Evolutionary conservation across 768 basidiomycete species (phyloP).

Genomic region (Cystofilobasidium capitatum): DNA sequence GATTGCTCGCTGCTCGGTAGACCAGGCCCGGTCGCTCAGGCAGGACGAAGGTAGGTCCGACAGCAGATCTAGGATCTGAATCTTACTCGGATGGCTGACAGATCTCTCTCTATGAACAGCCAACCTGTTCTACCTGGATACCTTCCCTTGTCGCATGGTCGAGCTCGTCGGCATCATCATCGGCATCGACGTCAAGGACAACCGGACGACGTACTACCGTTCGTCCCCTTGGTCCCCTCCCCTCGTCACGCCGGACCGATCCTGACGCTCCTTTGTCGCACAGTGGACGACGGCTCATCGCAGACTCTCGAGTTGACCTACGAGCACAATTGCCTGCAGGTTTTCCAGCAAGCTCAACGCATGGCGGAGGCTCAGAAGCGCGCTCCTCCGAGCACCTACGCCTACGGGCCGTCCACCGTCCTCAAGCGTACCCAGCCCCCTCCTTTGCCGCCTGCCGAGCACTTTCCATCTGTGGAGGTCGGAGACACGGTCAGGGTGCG

Average conservation of each 20-base stretch:
- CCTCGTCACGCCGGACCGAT: neutral
- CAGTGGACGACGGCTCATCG: conserved; percentile 12
- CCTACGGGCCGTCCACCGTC: neutral
- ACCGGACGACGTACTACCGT: conserved; percentile 1
- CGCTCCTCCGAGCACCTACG: neutral
- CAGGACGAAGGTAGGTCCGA: conserved; percentile 2
- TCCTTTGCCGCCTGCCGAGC: neutral
- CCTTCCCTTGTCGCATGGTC: neutral
- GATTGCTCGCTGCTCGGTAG: conserved; percentile 1
- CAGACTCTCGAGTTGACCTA: neutral
- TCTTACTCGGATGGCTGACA: neutral
- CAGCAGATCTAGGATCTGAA: neutral
- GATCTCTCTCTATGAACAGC: neutral
- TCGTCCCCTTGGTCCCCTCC: neutral
- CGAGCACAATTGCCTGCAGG: neutral
- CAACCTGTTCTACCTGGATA: conserved; percentile 3
- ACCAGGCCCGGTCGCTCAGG: neutral
- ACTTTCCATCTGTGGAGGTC: neutral
- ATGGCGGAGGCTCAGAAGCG: neutral
- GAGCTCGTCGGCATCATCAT: conserved; percentile 11
- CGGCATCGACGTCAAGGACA: conserved; percentile 2
- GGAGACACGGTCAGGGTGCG: neutral
- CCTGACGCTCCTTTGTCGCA: neutral
- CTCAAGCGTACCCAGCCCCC: neutral
- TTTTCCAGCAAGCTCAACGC: neutral